Evolutionary conservation across 75 land plant species (phyloP), one percentile per base, ranked within the genome.

Genomic region (Gnetum montanum): DNA sequence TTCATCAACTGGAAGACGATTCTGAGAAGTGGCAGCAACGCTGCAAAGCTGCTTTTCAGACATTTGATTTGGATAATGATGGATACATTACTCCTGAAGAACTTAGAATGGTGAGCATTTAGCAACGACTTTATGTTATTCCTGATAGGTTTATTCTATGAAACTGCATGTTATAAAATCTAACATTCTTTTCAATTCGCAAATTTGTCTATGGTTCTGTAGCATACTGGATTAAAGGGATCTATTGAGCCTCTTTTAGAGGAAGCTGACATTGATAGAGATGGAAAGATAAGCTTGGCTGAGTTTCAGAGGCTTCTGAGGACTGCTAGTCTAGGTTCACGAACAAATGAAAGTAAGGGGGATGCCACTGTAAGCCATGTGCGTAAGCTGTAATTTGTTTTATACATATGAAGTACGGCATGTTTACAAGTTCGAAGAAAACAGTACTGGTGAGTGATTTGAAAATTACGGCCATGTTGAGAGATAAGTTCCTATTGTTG

Each of bases 231-330:
- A 19, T 45, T 89, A 65, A 90, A 66, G 59, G 96, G 98, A 34
- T 89, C 96, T 2, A 70, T 93, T 34, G 84, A 85, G 22, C 74
- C 96, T 36, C 66, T 93, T 12, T 60, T 93, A 29, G 96, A 89
- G 46, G 98, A 93, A 59, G 98, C 98, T 16, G 98, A 93, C 35
- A 68, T 84, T 29, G 98, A 93, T 64, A 94, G 78, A 60, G 98
- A 93, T 68, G 98, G 98, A 27, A 79, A 55, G 62, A 93, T 93
- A 40, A 93, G 98, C 66, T 60, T 93, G 29, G 53, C 71, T 31
- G 98, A 93, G 52, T 93, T 93, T 59, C 86, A 82, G 8, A 79
- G 72, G 62, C 76, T 93, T 34, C 49, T 93, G 20, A 76, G 96
- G 69, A 95, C 86, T 48, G 98, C 90, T 34, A 92, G 98, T 66